Conservation (phyloP, 805 yeast species). For the Candida golubevii region DNA sequence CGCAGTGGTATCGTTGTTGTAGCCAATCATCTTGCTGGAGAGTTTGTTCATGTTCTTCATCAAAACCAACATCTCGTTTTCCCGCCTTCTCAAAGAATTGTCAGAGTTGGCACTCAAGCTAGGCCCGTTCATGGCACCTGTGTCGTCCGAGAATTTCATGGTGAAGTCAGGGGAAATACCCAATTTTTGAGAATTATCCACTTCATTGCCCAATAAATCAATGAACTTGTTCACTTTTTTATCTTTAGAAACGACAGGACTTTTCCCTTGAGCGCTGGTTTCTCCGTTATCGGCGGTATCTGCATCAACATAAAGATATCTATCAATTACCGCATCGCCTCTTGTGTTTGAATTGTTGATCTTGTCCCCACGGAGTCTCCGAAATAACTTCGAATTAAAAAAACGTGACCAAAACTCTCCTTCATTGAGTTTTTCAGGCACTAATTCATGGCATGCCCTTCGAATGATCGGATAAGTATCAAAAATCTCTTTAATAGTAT, state of each 20-base stretch:
- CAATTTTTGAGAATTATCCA: slow-evolving; percentile 67
- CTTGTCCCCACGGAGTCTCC: slow-evolving; percentile 86
- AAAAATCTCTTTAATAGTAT: slow-evolving; percentile 83
- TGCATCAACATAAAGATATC: slow-evolving; percentile 69
- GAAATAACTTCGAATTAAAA: slow-evolving; percentile 82
- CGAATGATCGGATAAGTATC: slow-evolving; percentile 90
- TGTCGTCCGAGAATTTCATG: slow-evolving; percentile 60
- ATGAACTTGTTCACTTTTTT: slow-evolving; percentile 60
- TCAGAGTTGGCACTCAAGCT: slow-evolving; percentile 1
- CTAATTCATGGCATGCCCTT: slow-evolving; percentile 84
- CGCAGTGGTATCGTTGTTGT: slow-evolving; percentile 20
- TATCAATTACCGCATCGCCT: slow-evolving; percentile 81
- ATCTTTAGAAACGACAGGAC: slow-evolving; percentile 38
- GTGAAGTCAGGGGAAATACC: slow-evolving; percentile 89
- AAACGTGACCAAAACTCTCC: slow-evolving; percentile 96
- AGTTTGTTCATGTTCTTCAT: slow-evolving; percentile 86
- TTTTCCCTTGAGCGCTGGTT: slow-evolving; percentile 27
- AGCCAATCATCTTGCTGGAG: slow-evolving; percentile 70
- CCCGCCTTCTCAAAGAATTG: slow-evolving; percentile 18
- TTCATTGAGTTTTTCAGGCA: slow-evolving; percentile 75
- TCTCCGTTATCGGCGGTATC: slow-evolving; percentile 43
- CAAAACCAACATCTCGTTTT: slow-evolving; percentile 67
- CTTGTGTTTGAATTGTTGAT: slow-evolving; percentile 64
- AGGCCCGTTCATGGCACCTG: slow-evolving; percentile 4
- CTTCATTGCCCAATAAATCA: slow-evolving; percentile 76